phyloP scores from a whole-genome alignment of 495 filamentous ascomycete genomes.

The Thermochaetoides thermophila region DNA sequence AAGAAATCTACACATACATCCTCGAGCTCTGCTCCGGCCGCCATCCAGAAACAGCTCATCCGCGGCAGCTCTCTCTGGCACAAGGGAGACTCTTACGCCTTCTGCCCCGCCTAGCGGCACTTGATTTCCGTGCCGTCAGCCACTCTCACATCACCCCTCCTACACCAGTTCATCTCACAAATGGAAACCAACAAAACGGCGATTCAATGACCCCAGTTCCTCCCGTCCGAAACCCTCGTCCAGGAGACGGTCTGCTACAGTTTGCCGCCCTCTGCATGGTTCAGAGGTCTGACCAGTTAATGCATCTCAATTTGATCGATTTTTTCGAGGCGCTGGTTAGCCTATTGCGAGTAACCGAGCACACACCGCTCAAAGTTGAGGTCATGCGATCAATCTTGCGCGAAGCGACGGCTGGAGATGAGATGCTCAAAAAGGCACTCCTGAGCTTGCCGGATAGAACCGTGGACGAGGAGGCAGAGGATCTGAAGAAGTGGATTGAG shows the following conservation, averaged over 20 bases:
- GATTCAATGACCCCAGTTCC: background rate
- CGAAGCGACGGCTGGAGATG: constrained; percentile 25
- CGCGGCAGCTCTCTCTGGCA: constrained; percentile 55
- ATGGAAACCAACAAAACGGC: constrained; percentile 4
- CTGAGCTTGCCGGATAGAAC: constrained; percentile 28
- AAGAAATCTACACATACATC: constrained; percentile 48
- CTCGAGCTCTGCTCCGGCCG: constrained; percentile 43
- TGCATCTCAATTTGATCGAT: constrained; percentile 65
- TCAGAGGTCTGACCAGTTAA: constrained; percentile 54
- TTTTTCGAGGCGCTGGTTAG: constrained; percentile 57
- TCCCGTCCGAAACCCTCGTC: background rate
- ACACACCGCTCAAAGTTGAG: constrained; percentile 24
- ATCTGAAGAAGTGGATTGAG: constrained; percentile 22
- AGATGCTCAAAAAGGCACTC: constrained; percentile 25
- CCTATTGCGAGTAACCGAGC: constrained; percentile 31
- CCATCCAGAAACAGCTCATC: constrained; percentile 26
- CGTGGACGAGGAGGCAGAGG: constrained; percentile 28
- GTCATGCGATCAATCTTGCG: constrained; percentile 24
- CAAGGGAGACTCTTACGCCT: constrained; percentile 64
- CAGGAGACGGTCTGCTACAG: constrained; percentile 45
- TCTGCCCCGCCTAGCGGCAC: constrained; percentile 46
- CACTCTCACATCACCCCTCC: constrained; percentile 44
- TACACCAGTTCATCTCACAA: constrained; percentile 35
- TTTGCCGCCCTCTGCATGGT: constrained; percentile 66
- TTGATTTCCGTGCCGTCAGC: constrained; percentile 49